These are phyloP conservation scores for Hapsidospora chrysogenum DNA, from an alignment of 495 filamentous ascomycete genomes.

Conservation along the genomic window DNA sequence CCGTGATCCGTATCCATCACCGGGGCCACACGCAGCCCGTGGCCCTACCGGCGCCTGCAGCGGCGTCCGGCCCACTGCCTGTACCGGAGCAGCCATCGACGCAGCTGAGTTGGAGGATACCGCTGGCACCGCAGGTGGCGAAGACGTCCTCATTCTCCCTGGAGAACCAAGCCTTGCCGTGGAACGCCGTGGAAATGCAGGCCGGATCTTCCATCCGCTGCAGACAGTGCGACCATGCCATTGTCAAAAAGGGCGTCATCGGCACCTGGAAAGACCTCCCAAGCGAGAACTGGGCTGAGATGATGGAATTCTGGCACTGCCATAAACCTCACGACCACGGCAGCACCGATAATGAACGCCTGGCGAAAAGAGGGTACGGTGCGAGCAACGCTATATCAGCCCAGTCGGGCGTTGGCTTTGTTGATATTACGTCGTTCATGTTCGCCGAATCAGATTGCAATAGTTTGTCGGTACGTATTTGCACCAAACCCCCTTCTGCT, in stretches of 20 bases:
- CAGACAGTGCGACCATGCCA: conserved; percentile 32
- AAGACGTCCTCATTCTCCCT: conserved; percentile 1
- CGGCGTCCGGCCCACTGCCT: conserved; percentile 18
- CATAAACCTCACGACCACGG: conserved; percentile 55
- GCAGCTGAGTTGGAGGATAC: conserved; percentile 54
- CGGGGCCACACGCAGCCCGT: conserved; percentile 37
- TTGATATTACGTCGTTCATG: conserved; percentile 65
- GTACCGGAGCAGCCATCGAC: conserved; percentile 15
- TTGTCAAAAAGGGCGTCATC: conserved; percentile 27
- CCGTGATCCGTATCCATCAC: conserved; percentile 34
- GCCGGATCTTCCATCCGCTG: conserved; percentile 42
- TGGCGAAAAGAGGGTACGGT: conserved; percentile 53
- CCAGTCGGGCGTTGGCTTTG: conserved; percentile 47
- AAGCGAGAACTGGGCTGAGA: conserved; percentile 95
- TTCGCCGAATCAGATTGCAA: conserved; percentile 46
- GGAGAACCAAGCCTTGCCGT: conserved; percentile 34
- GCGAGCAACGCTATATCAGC: conserved; percentile 53
- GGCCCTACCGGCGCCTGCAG: conserved; percentile 47
- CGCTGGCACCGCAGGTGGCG: conserved; percentile 19
- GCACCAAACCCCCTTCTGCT: conserved; percentile 7
- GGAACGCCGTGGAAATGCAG: conserved; percentile 52
- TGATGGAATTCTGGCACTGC: conserved; percentile 99
- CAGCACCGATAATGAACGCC: conserved; percentile 21
- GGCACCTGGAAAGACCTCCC: conserved; percentile 84
- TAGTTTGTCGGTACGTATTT: conserved; percentile 42